Evolutionary conservation across 805 yeast genomes (phyloP).

Genomic region (Pichia cephalocereana): DNA sequence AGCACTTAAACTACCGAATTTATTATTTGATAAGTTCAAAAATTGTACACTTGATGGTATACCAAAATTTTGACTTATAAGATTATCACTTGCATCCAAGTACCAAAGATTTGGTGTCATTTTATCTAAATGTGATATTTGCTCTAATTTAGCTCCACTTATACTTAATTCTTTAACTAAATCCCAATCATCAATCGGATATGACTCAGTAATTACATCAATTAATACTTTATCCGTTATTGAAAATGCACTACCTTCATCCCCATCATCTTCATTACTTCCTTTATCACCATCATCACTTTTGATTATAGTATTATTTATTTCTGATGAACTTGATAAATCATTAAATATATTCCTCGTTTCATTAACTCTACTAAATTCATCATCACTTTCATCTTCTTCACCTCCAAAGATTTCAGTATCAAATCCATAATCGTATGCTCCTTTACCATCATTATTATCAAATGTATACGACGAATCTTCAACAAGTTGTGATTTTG

Average conservation of each 20-base stretch:
- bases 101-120: constrained; percentile 36
- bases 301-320: not conserved
- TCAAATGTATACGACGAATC: constrained; percentile 3
- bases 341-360: not conserved
- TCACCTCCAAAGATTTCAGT: not conserved
- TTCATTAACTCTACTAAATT: not conserved
- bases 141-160: constrained; percentile 27
- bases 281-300: not conserved
- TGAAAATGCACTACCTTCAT: constrained; percentile 32
- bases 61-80: constrained; percentile 35
- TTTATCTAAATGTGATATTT: constrained; percentile 33
- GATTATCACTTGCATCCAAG: constrained; percentile 35
- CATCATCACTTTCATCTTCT: constrained; percentile 28
- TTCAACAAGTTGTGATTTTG: constrained; percentile 12
- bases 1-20: constrained; percentile 32
- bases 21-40: constrained; percentile 31
- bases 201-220: constrained; percentile 34
- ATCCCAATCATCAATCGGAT: constrained; percentile 37
- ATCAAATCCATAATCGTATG: not conserved
- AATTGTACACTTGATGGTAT: constrained; percentile 32
- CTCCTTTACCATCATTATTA: not conserved
- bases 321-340: not conserved
- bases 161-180: constrained; percentile 30
- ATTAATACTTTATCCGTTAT: constrained; percentile 36
- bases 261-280: not conserved